Evolutionary conservation across 2,329 filamentous ascomycete genomes (phyloP), one percentile per base, ranked within the genome.

Genomic region (Colletotrichum abscissum): DNA sequence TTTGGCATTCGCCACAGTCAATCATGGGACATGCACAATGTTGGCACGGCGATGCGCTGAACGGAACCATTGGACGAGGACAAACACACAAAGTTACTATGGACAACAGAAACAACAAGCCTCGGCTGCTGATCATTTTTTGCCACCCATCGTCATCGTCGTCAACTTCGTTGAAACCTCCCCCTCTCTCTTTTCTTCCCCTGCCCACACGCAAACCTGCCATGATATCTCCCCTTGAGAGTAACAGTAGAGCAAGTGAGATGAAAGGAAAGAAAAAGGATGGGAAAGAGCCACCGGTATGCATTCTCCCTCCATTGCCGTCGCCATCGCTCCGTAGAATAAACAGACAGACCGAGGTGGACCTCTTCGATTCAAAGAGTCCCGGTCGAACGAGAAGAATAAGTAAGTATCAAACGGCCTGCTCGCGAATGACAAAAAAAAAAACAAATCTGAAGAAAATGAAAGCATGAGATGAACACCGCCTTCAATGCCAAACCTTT

Each of bases 401-500:
- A 65, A 22, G 33, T 9, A 33, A 46, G 26, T 55, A 56, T 24
- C 33, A 28, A n/a, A 22, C 30, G 33, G 35, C 52, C 49, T 56
- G 33, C 49, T 55, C 26, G 14, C 9, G 12, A 5, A 19, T 35
- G 33, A 35, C 12, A 30, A 46, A 30, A 28, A 30, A 28, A 30
- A n/a, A 64, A 30, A 19, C 46, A 54, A 30, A 70, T 42, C 8
- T 12, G 11, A 55, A 63, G 24, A 30, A 35, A 35, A 60, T 14
- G 35, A 42, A 42, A 60, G 57, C 28, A 22, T 22, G 60, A 28
- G 38, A 38, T 49, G 35, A 71, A 73, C 71, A 65, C 71, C 60
- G 67, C 57, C 52, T 49, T 28, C 71, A 67, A 73, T 73, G 72
- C 69, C 58, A 67, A 59, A 63, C 58, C 63, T 68, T 42, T 52